Base-by-base conservation (phyloP, 2,329 filamentous ascomycete genomes). In the Trichoderma breve region DNA sequence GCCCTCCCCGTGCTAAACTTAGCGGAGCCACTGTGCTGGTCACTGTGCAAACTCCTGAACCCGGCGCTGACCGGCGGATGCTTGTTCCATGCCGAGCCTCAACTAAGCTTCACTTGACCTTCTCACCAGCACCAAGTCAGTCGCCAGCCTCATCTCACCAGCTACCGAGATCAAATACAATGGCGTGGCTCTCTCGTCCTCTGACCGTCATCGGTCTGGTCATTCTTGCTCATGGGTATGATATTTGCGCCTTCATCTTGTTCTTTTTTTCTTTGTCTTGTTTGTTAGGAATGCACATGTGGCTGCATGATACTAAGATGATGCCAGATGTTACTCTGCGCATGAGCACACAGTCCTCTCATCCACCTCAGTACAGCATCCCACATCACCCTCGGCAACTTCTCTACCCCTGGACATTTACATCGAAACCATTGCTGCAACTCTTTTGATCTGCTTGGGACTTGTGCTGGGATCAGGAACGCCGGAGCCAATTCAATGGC, bases 341-440 rank as follows among this genome's bases (percentile, higher is more conserved):
- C 93, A 97, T 82, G 96, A 99, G 84, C 93, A 97, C 83, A 92
- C 93, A 7, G 86, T 90, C 26, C 88, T 97, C 64, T 89, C 91
- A 76, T 88, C 91, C 71, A 84, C 85, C 39, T 81, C 85, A 68
- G 80, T 84, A 57, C 83, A 84, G 34, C 80, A 85, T 55, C 80
- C 86, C 4, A 82, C 84, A 34, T 77, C 82, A 24, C 78, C 83
- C 15, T 77, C 83, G 3, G 75, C 81, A 66, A 78, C 82, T 71
- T 84, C 87, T 18, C 87, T 98, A 1, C 95, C 96, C 0, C 83
- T 93, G 73, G 96, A 99, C 79, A 97, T 99, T 77, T 89, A 90
- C 47, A 87, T 97, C 76, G 96, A 99, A 83, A 94, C 95, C 1
- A 85, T 98, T 18, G 81, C 92, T 57, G 93, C 94, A 1, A 91